Conservation (phyloP, 2,329 filamentous ascomycete genomes). For the Xylaria sp. region DNA sequence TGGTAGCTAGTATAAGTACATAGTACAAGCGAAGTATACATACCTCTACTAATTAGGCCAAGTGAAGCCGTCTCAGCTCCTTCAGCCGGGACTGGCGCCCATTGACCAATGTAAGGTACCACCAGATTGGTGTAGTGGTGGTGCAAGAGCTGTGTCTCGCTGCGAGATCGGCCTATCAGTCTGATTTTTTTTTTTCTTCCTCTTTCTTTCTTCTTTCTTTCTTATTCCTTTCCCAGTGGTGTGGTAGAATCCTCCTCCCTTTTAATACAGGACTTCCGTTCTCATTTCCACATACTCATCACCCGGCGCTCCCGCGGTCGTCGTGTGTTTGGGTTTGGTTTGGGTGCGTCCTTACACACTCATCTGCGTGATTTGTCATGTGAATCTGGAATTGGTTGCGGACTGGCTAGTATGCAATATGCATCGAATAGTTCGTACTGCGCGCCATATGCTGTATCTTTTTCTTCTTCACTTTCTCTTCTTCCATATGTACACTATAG, state of each 20-base stretch:
- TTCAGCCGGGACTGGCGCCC: slow-evolving; percentile 18
- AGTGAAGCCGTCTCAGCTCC: slow-evolving; percentile 17
- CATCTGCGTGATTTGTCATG: slow-evolving; percentile 1
- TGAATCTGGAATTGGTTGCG: not conserved
- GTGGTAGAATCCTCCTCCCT: slow-evolving; percentile 2
- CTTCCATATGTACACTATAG: too few species aligned
- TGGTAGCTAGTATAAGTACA: not conserved
- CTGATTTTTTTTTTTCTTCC: not conserved
- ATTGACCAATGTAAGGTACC: slow-evolving; percentile 13
- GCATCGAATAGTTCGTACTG: not conserved
- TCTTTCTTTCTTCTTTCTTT: not conserved
- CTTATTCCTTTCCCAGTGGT: not conserved
- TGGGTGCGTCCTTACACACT: not conserved
- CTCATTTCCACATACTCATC: not conserved
- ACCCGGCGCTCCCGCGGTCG: not conserved
- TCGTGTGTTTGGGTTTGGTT: slow-evolving; percentile 1
- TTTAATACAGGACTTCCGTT: not conserved
- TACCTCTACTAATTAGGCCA: not conserved
- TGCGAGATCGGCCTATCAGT: slow-evolving; percentile 24
- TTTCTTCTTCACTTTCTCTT: not conserved
- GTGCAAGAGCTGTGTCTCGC: not conserved
- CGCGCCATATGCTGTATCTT: not conserved
- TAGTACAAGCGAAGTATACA: not conserved
- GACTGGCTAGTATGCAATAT: not conserved
- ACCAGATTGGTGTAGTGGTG: not conserved